These are phyloP conservation scores for Quercus bicolor DNA, from an alignment of 306 rosid species.

Conservation along the genomic window DNA sequence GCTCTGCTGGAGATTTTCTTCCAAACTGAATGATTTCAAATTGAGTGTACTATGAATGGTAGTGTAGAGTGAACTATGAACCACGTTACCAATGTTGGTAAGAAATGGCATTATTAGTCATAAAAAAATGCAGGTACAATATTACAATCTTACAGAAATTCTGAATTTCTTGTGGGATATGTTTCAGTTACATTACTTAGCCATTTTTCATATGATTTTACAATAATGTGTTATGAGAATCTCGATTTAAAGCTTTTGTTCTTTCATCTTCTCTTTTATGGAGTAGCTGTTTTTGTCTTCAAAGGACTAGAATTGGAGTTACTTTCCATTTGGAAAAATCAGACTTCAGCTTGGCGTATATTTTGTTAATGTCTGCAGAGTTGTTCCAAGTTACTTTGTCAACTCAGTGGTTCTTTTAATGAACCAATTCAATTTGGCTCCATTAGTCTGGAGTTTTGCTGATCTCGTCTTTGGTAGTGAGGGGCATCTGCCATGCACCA, in stretches of 20 bases:
- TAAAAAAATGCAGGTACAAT: neutral
- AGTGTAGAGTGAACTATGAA: neutral
- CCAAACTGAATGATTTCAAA: constrained; percentile 8
- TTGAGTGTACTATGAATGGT: neutral
- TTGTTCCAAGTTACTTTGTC: too few species aligned
- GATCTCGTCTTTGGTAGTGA: neutral
- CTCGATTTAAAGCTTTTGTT: neutral
- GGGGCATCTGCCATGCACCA: neutral
- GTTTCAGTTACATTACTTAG: too few species aligned
- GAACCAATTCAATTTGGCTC: neutral
- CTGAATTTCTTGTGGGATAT: too few species aligned
- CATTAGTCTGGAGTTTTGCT: neutral
- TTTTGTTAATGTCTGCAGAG: too few species aligned
- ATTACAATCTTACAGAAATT: neutral
- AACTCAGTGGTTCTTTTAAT: neutral
- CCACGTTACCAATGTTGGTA: neutral
- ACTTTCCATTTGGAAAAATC: neutral
- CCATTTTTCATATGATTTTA: too few species aligned
- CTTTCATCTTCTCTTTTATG: neutral
- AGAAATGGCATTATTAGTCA: neutral
- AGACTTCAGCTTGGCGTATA: too few species aligned
- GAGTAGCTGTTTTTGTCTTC: neutral
- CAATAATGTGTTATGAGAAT: neutral
- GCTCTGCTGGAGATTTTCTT: constrained; percentile 42
- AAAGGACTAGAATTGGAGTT: neutral